Evolutionary conservation across 805 yeast genomes (phyloP).

Genomic region (Yarrowia porcina): DNA sequence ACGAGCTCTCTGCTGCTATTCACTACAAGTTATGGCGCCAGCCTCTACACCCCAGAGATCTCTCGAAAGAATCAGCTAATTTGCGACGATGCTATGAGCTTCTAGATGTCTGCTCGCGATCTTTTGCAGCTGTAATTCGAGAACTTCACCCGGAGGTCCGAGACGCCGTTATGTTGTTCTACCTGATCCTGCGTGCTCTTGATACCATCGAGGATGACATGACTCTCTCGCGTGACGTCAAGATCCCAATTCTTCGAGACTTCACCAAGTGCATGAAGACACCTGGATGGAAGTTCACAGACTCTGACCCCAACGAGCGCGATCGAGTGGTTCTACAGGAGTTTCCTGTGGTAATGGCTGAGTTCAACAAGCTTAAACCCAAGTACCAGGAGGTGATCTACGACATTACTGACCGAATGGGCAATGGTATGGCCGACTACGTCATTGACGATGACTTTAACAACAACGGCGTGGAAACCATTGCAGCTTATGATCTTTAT

Average conservation of each 20-base stretch:
- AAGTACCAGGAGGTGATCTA: slow-evolving; percentile 74
- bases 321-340: slow-evolving; percentile 80
- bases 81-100: slow-evolving; percentile 65
- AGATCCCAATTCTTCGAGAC: slow-evolving; percentile 67
- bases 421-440: slow-evolving; percentile 97
- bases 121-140: slow-evolving; percentile 89
- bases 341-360: slow-evolving; percentile 65
- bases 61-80: slow-evolving; percentile 35
- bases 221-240: slow-evolving; percentile 68
- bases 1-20: slow-evolving; percentile 64
- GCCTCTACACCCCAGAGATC: slow-evolving; percentile 50
- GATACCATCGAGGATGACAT: slow-evolving; percentile 97
- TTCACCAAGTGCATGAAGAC: slow-evolving; percentile 63
- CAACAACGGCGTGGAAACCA: slow-evolving; percentile 76
- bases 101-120: slow-evolving; percentile 71
- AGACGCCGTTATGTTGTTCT: slow-evolving; percentile 74
- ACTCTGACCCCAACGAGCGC: slow-evolving; percentile 65
- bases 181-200: slow-evolving; percentile 80
- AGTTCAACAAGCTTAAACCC: slow-evolving; percentile 69
- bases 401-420: slow-evolving; percentile 82
- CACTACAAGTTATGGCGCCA: slow-evolving; percentile 57
- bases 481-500: slow-evolving; percentile 81
- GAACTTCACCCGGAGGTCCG: slow-evolving; percentile 89
- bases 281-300: slow-evolving; percentile 78
- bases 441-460: slow-evolving; percentile 65